phyloP scores from a whole-genome alignment of 306 rosid species.

The Prunus mira region DNA sequence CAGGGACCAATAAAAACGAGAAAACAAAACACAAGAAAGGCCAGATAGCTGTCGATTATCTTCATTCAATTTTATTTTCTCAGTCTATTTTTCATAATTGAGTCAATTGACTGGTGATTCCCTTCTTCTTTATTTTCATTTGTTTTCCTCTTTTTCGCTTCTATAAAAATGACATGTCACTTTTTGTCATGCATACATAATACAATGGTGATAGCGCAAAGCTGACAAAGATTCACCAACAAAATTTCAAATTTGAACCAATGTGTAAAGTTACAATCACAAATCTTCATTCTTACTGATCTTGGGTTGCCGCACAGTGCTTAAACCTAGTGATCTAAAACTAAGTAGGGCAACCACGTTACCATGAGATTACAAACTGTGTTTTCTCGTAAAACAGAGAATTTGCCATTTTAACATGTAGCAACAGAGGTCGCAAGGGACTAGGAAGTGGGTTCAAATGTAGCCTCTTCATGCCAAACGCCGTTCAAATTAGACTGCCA shows the following conservation, averaged over 20 bases:
- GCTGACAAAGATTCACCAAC: neutral
- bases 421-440: constrained; percentile 2
- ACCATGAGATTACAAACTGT: neutral
- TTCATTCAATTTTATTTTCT: no score
- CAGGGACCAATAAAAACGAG: no score
- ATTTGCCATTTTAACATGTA: neutral
- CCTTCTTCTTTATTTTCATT: neutral
- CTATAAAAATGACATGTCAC: neutral
- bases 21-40: no score
- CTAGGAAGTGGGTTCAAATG: constrained; percentile 69
- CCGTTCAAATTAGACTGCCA: constrained; percentile 93
- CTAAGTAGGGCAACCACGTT: neutral
- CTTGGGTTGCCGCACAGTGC: neutral
- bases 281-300: neutral
- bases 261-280: neutral
- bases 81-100: no score
- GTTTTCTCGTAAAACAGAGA: neutral
- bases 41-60: no score
- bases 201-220: neutral
- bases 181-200: neutral
- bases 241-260: neutral
- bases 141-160: neutral
- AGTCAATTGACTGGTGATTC: no score
- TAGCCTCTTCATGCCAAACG: constrained; percentile 82
- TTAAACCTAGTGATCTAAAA: neutral